Evolutionary conservation across 176 grass and related monocot genomes (phyloP).

Genomic region (Eremochloa ophiuroides): DNA sequence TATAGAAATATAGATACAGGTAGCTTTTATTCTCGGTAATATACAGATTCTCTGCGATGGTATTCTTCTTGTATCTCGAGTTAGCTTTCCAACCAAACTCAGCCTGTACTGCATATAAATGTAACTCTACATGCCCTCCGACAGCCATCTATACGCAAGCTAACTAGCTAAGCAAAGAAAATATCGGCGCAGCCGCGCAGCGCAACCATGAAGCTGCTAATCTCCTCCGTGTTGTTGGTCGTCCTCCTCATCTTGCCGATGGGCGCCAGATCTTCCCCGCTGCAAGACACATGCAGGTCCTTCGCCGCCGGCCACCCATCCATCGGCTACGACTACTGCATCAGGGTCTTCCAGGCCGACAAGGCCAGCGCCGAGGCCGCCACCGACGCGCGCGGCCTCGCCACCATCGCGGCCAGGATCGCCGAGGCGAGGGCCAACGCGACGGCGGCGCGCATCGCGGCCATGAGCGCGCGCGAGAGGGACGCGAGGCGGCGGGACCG

Average conservation of each 20-base stretch:
- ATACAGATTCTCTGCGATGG: neutral
- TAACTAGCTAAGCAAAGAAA: neutral
- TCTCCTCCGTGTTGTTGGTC: slow-evolving; percentile 2
- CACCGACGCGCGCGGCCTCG: slow-evolving; percentile 27
- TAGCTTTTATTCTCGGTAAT: too few relatives aligned
- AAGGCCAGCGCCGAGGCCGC: slow-evolving; percentile 20
- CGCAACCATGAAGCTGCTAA: slow-evolving; percentile 20
- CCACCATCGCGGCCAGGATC: slow-evolving; percentile 39
- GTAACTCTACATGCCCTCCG: neutral
- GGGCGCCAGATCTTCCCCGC: neutral
- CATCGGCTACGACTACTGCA: slow-evolving; percentile 52
- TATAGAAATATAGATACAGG: too few relatives aligned
- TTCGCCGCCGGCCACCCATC: slow-evolving; percentile 31
- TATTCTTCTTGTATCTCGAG: neutral
- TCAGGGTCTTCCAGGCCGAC: slow-evolving; percentile 41
- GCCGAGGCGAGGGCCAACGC: slow-evolving; percentile 35
- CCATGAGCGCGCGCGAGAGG: slow-evolving; percentile 33
- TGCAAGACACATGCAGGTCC: slow-evolving; percentile 51
- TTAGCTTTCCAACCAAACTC: neutral
- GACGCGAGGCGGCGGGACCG: slow-evolving; percentile 23
- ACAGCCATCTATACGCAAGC: neutral
- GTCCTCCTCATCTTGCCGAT: neutral
- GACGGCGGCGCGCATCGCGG: slow-evolving; percentile 36
- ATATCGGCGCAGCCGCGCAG: too few relatives aligned
- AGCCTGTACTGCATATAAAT: neutral